Evolutionary conservation across 2,329 filamentous ascomycete genomes (phyloP).

Genomic region (Penicillium sclerotigenum): DNA sequence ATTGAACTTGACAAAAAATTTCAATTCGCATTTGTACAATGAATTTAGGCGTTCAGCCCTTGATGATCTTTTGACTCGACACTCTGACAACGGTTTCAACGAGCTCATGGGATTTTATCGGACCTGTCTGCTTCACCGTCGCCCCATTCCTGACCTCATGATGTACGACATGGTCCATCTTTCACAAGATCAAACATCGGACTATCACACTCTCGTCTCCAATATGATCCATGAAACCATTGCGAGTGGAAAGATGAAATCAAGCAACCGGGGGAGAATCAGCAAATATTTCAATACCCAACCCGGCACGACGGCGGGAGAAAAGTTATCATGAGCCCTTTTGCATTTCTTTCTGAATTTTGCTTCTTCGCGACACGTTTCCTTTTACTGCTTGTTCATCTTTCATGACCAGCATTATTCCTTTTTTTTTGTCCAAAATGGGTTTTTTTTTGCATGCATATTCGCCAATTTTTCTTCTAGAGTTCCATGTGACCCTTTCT

Average conservation of each 20-base stretch:
- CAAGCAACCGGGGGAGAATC: constrained; percentile 46
- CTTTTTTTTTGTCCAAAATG: constrained; percentile 11
- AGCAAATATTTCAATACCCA: constrained; percentile 13
- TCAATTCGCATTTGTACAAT: constrained; percentile 71
- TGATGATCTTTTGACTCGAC: constrained; percentile 57
- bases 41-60: constrained; percentile 68
- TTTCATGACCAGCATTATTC: constrained; percentile 23
- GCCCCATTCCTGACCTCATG: constrained; percentile 52
- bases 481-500: constrained; percentile 23
- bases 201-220: neutral
- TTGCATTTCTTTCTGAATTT: constrained; percentile 15
- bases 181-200: constrained; percentile 37
- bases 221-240: constrained; percentile 5
- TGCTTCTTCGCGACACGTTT: constrained; percentile 8
- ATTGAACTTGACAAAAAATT: constrained; percentile 68
- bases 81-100: constrained; percentile 56
- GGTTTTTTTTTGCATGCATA: constrained; percentile 19
- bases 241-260: constrained; percentile 50
- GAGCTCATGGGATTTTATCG: constrained; percentile 66
- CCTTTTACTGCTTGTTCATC: constrained; percentile 5
- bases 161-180: constrained; percentile 56
- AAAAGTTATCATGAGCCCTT: constrained; percentile 36
- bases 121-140: constrained; percentile 52
- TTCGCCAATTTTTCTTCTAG: constrained; percentile 16
- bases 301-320: constrained; percentile 20